These are phyloP conservation scores for Botrytis pseudocinerea DNA, from an alignment of 2,329 filamentous ascomycete species.

Conservation along the genomic window DNA sequence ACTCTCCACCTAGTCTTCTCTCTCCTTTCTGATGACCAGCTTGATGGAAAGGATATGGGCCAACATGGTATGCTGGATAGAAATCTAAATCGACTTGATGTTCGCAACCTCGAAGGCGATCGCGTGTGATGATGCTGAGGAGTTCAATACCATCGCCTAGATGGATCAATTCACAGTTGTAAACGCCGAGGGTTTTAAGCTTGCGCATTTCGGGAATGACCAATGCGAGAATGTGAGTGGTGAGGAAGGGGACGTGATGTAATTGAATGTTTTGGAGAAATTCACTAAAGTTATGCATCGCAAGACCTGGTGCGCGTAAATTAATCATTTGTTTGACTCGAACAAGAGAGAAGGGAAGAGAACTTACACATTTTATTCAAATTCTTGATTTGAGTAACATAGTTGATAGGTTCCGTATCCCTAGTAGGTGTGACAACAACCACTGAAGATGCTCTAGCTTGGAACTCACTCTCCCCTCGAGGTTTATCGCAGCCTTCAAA, in stretches of 20 bases:
- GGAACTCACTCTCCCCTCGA: conserved; percentile 1
- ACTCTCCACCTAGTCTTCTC: conserved; percentile 13
- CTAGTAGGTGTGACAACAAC: conserved; percentile 19
- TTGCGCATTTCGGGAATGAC: conserved; percentile 36
- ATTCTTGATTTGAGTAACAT: conserved; percentile 28
- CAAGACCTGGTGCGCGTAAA: conserved; percentile 20
- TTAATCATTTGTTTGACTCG: not conserved
- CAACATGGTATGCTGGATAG: conserved; percentile 34
- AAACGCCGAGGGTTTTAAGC: conserved; percentile 34
- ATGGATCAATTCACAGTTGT: conserved; percentile 37
- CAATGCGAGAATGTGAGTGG: conserved; percentile 30
- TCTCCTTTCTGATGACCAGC: conserved; percentile 26
- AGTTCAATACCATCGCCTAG: conserved; percentile 32
- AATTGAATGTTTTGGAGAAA: conserved; percentile 35
- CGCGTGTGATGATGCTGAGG: conserved; percentile 33
- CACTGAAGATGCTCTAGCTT: not conserved
- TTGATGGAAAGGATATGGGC: not conserved
- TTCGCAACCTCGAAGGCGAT: conserved; percentile 29
- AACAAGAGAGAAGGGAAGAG: not conserved
- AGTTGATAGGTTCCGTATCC: conserved; percentile 4
- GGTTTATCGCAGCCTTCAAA: conserved; percentile 7
- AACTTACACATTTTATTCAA: conserved; percentile 32
- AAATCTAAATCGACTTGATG: conserved; percentile 35
- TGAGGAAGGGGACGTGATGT: conserved; percentile 36
- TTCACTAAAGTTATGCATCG: conserved; percentile 31